Evolutionary conservation across 2,329 filamentous ascomycete genomes (phyloP), one percentile per base, ranked within the genome.

Genomic region (Aurifilum marmelostoma): DNA sequence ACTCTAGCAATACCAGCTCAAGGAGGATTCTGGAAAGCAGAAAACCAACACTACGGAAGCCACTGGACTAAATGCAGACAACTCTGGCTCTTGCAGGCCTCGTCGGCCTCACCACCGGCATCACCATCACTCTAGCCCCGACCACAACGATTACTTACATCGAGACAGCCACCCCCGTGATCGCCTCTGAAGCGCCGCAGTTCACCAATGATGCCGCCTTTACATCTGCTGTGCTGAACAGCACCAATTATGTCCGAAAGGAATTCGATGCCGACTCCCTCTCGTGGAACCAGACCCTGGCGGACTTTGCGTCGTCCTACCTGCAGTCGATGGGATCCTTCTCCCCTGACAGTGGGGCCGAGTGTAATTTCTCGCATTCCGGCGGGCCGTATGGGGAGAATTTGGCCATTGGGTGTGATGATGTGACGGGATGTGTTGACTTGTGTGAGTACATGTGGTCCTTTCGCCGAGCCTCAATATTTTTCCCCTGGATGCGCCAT

Each of bases 311-410:
- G 0, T 70, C 73, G 4, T 74, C 80, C 1, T 92, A 87, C 74
- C 80, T 87, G 21, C 73, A 74, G 62, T 73, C 74, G 58, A 75
- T 72, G 68, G 69, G 69, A 1, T 5, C 63, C 0, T 6, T 32
- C 2, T 69, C 64, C 9, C 29, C 61, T 0, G 58, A 50, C 9
- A 41, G 58, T 14, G 69, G 69, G 2, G 73, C 75, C 69, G 72
- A 72, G 43, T 87, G 86, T 77, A 74, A 76, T 2, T 88, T 89
- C 72, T 75, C 79, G 65, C 88, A 91, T 79, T 87, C 82, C 71
- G 84, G 84, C 67, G 89, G 89, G 0, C 87, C 89, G 0, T 89
- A 89, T 71, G 92, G 92, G 74, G 92, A 94, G 80, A 94, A 94
- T 78, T 84, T 94, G 3, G 91, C 91, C 9, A 82, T 88, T 5